phyloP scores from a whole-genome alignment of 257 asterid species.

The Nicotiana undulata region DNA sequence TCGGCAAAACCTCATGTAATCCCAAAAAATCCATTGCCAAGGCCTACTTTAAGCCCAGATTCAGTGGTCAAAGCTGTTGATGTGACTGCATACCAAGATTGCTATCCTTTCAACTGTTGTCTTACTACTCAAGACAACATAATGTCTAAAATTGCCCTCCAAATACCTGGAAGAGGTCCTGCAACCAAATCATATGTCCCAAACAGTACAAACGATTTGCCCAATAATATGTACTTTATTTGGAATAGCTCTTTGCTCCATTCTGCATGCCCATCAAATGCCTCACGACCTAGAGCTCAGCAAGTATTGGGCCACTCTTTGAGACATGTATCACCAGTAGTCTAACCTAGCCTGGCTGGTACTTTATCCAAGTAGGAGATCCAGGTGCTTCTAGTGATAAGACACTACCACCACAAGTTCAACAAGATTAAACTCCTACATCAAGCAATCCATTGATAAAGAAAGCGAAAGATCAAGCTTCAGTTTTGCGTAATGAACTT shows the following conservation, averaged over 20 bases:
- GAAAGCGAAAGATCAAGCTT: slow-evolving; percentile 16
- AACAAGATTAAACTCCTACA: slow-evolving; percentile 21
- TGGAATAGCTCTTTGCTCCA: slow-evolving; percentile 1
- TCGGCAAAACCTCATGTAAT: slow-evolving; percentile 21
- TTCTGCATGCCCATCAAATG: background rate
- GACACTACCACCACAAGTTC: slow-evolving; percentile 12
- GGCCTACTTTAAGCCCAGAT: slow-evolving; percentile 26
- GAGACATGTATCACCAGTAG: background rate
- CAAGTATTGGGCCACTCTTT: background rate
- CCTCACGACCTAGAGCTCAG: background rate
- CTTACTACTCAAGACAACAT: slow-evolving; percentile 48
- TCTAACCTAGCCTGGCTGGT: background rate
- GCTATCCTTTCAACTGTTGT: slow-evolving; percentile 56
- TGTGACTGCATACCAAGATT: slow-evolving; percentile 70
- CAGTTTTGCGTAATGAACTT: slow-evolving; percentile 13
- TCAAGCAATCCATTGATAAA: slow-evolving; percentile 15
- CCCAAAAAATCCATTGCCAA: slow-evolving; percentile 25
- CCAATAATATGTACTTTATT: slow-evolving; percentile 68
- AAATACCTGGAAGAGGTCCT: slow-evolving; percentile 42
- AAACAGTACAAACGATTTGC: slow-evolving; percentile 42
- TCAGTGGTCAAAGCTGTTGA: slow-evolving; percentile 76
- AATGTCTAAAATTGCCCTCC: slow-evolving; percentile 47
- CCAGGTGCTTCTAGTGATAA: background rate
- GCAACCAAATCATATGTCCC: slow-evolving; percentile 34
- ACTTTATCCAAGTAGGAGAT: slow-evolving; percentile 2